Percentiles rank a stretch among this genome's conserved stretches.
Evolutionary conservation across 108 stramenopile species (phyloP).

Genomic region (Pseudonitzschia multiseries): DNA sequence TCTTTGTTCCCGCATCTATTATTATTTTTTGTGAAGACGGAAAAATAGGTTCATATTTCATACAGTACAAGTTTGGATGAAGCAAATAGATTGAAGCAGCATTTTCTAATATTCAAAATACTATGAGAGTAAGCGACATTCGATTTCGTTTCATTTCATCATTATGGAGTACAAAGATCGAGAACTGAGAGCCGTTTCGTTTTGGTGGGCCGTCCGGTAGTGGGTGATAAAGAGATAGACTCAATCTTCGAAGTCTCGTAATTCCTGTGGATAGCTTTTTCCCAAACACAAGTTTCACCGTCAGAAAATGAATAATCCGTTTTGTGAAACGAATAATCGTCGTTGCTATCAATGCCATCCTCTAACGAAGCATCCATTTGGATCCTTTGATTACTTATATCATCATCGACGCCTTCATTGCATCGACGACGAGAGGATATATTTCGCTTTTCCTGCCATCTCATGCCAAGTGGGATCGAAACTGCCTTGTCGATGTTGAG

Average conservation of each 20-base stretch:
- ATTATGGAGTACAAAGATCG: slow-evolving; percentile 19
- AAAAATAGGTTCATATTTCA: too few relatives aligned
- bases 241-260: background rate
- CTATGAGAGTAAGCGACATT: too few relatives aligned
- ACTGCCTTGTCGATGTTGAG: background rate
- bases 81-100: too few relatives aligned
- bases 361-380: background rate
- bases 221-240: background rate
- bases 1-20: too few relatives aligned
- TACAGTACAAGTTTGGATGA: too few relatives aligned
- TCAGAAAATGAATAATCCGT: too few relatives aligned
- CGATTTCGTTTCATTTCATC: background rate
- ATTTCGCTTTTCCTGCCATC: background rate
- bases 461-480: background rate
- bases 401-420: background rate
- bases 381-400: background rate
- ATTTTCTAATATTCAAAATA: too few relatives aligned
- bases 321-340: background rate
- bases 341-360: background rate
- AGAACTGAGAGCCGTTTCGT: slow-evolving; percentile 13
- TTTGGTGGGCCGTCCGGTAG: slow-evolving; percentile 1
- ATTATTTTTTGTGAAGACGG: too few relatives aligned
- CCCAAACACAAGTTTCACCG: background rate
- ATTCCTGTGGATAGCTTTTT: background rate
- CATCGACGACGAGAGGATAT: background rate